These are phyloP conservation scores for Isabelozyma pseudorhagii DNA, from an alignment of 805 yeast genomes.

Conservation along the genomic window DNA sequence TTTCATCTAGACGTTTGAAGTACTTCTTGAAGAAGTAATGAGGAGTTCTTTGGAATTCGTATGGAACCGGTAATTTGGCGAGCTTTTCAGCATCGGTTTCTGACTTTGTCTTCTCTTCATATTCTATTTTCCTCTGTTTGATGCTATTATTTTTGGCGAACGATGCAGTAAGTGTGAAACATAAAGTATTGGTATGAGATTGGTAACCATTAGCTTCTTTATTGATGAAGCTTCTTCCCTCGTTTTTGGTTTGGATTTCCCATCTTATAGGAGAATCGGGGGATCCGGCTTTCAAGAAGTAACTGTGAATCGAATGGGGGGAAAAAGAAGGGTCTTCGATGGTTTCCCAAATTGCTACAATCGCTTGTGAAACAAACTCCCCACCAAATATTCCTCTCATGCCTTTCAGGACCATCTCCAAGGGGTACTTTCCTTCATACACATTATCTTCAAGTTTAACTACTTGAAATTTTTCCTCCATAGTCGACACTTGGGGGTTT, in stretches of 20 bases:
- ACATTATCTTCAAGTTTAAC: constrained; percentile 8
- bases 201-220: constrained; percentile 22
- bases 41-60: constrained; percentile 18
- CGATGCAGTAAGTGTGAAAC: constrained; percentile 18
- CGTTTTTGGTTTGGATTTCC: constrained; percentile 18
- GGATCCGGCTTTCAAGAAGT: constrained; percentile 25
- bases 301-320: constrained; percentile 25
- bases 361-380: constrained; percentile 22
- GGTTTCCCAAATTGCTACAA: constrained; percentile 26
- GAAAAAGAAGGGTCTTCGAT: constrained; percentile 17
- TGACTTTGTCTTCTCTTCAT: not conserved
- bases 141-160: constrained; percentile 21
- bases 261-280: constrained; percentile 18
- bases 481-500: not conserved
- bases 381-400: constrained; percentile 29
- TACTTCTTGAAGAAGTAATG: constrained; percentile 17
- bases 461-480: constrained; percentile 18
- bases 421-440: constrained; percentile 17
- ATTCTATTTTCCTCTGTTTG: not conserved
- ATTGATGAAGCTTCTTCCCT: constrained; percentile 22
- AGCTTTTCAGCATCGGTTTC: not conserved
- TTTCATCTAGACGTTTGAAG: constrained; percentile 8
- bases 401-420: constrained; percentile 14
- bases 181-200: constrained; percentile 12
- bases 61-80: constrained; percentile 9